A percentile compares a stretch with the other conserved stretches of the same genome.
Evolutionary conservation across 164 flowering plant species (phyloP).

Genomic region (Hamamelis virginiana): DNA sequence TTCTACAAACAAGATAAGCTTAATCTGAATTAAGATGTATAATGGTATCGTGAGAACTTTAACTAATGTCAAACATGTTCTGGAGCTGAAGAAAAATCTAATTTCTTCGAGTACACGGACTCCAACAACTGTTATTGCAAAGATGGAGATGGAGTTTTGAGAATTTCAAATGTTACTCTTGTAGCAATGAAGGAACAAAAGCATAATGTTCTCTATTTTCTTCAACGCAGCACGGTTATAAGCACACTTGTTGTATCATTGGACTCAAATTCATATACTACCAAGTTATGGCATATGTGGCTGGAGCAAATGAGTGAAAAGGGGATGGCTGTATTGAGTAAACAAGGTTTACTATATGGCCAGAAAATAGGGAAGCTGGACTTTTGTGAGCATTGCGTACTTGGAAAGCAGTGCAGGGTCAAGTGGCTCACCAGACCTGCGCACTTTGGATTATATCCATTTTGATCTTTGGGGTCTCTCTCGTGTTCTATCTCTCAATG

Average conservation of each 20-base stretch:
- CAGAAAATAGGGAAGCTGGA: not conserved
- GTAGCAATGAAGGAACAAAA: not conserved
- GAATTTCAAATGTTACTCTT: not conserved
- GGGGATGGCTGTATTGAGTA: not conserved
- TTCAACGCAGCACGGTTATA: not conserved
- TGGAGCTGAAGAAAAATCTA: not conserved
- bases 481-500: not conserved
- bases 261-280: not conserved
- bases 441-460: not conserved
- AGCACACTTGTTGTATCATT: not conserved
- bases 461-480: not conserved
- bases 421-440: not conserved
- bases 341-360: not conserved
- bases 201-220: not conserved
- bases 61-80: not conserved
- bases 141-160: not conserved
- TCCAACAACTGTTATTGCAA: not conserved
- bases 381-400: not conserved
- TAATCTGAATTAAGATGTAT: too few relatives aligned
- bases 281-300: slow-evolving; percentile 3
- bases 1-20: too few relatives aligned
- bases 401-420: not conserved
- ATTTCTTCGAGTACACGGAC: not conserved
- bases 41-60: too few relatives aligned
- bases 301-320: slow-evolving; percentile 12